Conservation (phyloP, 306 rosid genomes). For the Vigna trinervia region DNA sequence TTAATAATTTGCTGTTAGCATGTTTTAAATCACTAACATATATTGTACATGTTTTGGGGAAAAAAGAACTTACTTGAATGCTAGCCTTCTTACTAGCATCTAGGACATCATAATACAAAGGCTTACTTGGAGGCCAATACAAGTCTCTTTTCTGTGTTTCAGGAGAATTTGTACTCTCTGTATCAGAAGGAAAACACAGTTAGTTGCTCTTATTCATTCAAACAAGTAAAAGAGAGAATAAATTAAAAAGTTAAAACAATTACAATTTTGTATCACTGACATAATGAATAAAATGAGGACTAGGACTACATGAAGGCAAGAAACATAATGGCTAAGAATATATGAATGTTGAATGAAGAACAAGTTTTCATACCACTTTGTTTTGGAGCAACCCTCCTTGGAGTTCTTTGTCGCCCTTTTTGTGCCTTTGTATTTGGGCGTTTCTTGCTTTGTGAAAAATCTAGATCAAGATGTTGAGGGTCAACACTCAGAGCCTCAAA, state of each 20-base stretch:
- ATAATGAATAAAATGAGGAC: no score
- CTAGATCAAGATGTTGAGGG: neutral
- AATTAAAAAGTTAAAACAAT: neutral
- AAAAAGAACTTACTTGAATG: conserved; percentile 39
- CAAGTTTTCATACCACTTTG: conserved; percentile 4
- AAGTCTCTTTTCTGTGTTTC: conserved; percentile 17
- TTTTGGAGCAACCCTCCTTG: neutral
- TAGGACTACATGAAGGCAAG: neutral
- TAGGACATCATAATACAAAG: neutral
- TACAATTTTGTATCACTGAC: neutral
- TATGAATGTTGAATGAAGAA: conserved; percentile 4
- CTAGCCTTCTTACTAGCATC: neutral
- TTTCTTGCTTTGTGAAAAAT: neutral
- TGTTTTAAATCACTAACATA: neutral
- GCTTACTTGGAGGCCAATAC: neutral
- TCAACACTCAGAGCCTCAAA: neutral
- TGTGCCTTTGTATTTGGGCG: neutral
- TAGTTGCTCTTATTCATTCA: neutral
- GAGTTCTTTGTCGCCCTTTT: neutral
- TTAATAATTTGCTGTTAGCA: neutral
- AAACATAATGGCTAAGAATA: neutral
- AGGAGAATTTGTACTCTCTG: neutral
- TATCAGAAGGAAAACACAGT: neutral
- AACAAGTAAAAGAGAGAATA: neutral
- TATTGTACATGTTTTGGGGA: neutral